A percentile compares a stretch with the other conserved stretches of the same genome.
Evolutionary conservation across 441 rosid genomes (phyloP).

Genomic region (Adansonia gregorii): DNA sequence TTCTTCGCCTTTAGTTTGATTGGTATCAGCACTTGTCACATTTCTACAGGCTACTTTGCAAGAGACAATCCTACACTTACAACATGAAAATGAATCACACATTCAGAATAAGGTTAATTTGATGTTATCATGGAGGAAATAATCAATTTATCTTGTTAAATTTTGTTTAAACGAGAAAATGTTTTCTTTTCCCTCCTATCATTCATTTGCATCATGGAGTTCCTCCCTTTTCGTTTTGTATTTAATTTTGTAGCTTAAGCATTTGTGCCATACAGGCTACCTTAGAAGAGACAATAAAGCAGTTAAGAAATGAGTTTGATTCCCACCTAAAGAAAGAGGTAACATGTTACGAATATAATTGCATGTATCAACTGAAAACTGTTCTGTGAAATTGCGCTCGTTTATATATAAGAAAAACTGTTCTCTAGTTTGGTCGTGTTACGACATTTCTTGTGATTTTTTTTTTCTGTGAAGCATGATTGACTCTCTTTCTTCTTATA

Average conservation of each 20-base stretch:
- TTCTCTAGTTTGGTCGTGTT: background rate
- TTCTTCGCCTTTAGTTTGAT: background rate
- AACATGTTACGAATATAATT: slow-evolving; percentile 2
- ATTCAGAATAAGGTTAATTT: slow-evolving; percentile 45
- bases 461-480: background rate
- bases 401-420: background rate
- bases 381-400: background rate
- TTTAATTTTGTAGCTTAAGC: slow-evolving; percentile 21
- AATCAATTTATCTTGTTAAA: background rate
- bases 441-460: background rate
- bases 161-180: background rate
- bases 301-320: slow-evolving; percentile 52
- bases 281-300: slow-evolving; percentile 51
- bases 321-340: slow-evolving; percentile 60
- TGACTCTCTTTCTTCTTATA: slow-evolving; percentile 29
- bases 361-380: background rate
- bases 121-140: background rate
- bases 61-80: slow-evolving; percentile 44
- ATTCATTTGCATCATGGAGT: background rate
- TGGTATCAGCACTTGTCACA: background rate
- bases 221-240: background rate
- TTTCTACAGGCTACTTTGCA: slow-evolving; percentile 44
- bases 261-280: slow-evolving; percentile 41
- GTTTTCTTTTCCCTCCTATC: background rate
- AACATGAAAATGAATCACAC: slow-evolving; percentile 41